phyloP scores from a whole-genome alignment of 2,329 filamentous ascomycete species.

The Alternaria atra region DNA sequence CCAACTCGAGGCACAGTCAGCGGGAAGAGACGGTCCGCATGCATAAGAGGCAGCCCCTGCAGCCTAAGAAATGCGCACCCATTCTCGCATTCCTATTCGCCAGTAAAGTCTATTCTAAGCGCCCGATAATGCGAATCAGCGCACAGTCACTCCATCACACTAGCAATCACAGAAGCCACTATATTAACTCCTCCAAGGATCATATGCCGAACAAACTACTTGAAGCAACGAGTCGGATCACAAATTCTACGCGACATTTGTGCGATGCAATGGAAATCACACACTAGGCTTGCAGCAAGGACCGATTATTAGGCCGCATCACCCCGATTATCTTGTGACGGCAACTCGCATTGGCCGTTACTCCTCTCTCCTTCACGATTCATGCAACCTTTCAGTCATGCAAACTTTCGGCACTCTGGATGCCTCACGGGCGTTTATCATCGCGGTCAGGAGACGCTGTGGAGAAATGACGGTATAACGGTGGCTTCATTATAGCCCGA shows the following conservation, averaged over 20 bases:
- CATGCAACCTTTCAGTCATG: conserved; percentile 4
- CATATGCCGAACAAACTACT: neutral
- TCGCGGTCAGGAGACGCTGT: conserved; percentile 1
- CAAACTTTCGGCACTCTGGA: conserved; percentile 5
- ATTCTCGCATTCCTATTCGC: conserved; percentile 18
- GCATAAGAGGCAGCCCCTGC: conserved; percentile 28
- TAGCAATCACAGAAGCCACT: conserved; percentile 13
- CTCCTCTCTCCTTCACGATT: conserved; percentile 4
- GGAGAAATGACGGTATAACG: neutral
- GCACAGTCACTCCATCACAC: conserved; percentile 20
- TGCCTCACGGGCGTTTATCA: conserved; percentile 7
- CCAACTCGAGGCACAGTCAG: conserved; percentile 32
- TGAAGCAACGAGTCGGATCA: conserved; percentile 8
- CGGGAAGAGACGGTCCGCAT: conserved; percentile 36
- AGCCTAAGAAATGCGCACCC: conserved; percentile 13
- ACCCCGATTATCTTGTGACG: conserved; percentile 19
- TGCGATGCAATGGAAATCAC: conserved; percentile 24
- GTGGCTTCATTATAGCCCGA: conserved; percentile 11
- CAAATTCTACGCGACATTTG: conserved; percentile 23
- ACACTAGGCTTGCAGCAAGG: conserved; percentile 13
- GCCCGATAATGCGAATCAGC: conserved; percentile 21
- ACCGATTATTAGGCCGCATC: conserved; percentile 20
- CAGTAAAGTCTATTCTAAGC: conserved; percentile 21
- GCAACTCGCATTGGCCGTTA: conserved; percentile 20
- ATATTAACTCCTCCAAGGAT: neutral